Evolutionary conservation across 1,284 basidiomycete species (phyloP).

Genomic region (Pisolithus thermaeus): DNA sequence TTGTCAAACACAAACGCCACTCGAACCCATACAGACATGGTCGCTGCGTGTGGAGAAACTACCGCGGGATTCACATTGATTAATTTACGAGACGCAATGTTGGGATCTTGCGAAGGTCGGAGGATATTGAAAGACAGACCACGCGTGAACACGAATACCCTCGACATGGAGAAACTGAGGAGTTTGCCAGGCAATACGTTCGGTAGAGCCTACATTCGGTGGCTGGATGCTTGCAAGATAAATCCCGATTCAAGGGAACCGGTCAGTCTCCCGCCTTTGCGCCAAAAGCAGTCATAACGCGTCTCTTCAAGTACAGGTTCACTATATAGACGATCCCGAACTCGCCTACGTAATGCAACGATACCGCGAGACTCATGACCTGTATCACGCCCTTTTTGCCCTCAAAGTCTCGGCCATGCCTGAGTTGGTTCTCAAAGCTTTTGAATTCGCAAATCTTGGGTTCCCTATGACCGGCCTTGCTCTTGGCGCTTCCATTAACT

Average conservation of each 20-base stretch:
- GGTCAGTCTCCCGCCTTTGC: slow-evolving; percentile 41
- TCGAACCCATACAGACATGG: slow-evolving; percentile 65
- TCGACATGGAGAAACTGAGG: slow-evolving; percentile 68
- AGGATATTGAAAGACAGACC: slow-evolving; percentile 82
- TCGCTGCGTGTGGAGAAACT: slow-evolving; percentile 88
- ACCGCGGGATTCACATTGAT: slow-evolving; percentile 83
- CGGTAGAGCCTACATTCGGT: slow-evolving; percentile 84
- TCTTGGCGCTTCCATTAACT: slow-evolving; percentile 34
- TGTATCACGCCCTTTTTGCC: slow-evolving; percentile 87
- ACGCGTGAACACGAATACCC: slow-evolving; percentile 70
- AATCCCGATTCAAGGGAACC: slow-evolving; percentile 93
- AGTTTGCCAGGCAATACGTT: slow-evolving; percentile 76
- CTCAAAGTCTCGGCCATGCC: slow-evolving; percentile 88
- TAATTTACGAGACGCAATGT: slow-evolving; percentile 75
- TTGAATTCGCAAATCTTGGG: slow-evolving; percentile 91
- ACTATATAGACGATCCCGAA: slow-evolving; percentile 90
- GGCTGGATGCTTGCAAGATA: slow-evolving; percentile 88
- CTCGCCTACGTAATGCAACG: slow-evolving; percentile 97
- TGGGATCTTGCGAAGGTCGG: slow-evolving; percentile 74
- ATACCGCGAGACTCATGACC: slow-evolving; percentile 96
- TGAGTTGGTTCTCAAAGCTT: slow-evolving; percentile 94
- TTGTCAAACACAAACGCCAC: background rate
- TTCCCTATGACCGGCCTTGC: slow-evolving; percentile 87
- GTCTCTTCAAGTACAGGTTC: slow-evolving; percentile 53
- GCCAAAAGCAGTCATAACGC: background rate